Conservation (phyloP, 108 stramenopile genomes). For the Nannochloropsis gaditana region DNA sequence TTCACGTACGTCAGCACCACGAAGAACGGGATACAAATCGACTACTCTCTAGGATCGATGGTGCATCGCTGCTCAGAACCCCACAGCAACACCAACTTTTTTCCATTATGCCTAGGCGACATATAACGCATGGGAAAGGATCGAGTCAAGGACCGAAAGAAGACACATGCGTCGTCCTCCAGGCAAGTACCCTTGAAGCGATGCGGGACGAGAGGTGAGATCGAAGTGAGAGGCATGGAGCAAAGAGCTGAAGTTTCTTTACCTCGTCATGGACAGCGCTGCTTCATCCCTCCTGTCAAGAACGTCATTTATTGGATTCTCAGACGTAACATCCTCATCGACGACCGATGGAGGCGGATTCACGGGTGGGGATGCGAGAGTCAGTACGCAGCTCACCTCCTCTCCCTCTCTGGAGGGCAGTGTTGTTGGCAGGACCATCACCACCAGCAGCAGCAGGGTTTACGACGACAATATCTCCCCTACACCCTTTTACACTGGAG, state of each 20-base stretch:
- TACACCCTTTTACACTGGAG: conserved; percentile 2
- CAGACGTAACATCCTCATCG: neutral
- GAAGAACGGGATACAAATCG: no score
- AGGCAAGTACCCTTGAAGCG: neutral
- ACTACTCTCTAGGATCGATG: no score
- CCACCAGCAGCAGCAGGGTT: neutral
- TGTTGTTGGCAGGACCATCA: neutral
- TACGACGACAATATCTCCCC: neutral
- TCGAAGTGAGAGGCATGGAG: neutral
- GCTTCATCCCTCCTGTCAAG: neutral
- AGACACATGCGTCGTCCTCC: conserved; percentile 8
- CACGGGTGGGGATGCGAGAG: neutral
- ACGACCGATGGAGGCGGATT: neutral
- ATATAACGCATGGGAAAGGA: neutral
- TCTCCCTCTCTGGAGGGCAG: neutral
- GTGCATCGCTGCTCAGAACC: no score
- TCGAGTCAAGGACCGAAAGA: conserved; percentile 9
- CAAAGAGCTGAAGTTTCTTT: neutral
- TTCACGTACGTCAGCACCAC: no score
- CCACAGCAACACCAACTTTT: no score
- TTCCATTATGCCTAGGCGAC: neutral
- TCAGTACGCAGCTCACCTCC: neutral
- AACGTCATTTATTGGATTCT: neutral
- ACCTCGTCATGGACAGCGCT: neutral
- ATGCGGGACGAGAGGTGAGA: neutral